Percentiles rank a stretch among this genome's conserved stretches.
These are phyloP conservation scores for Solanum infundibuliforme DNA, from an alignment of 257 asterid genomes.

Conservation along the genomic window DNA sequence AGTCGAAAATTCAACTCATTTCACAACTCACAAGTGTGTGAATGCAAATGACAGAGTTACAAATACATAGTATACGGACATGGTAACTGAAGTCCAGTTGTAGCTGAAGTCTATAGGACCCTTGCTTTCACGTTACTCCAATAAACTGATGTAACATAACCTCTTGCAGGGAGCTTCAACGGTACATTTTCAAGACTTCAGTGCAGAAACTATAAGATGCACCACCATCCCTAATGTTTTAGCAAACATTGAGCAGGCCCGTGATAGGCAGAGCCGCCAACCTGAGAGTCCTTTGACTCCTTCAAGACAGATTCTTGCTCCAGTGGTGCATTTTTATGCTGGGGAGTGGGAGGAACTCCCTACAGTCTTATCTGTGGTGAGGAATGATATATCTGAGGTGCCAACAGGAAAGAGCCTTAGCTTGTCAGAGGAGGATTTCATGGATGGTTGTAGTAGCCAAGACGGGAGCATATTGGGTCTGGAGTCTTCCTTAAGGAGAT, in stretches of 20 bases:
- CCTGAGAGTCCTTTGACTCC: slow-evolving; percentile 29
- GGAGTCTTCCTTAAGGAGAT: slow-evolving; percentile 21
- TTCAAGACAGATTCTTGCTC: slow-evolving; percentile 22
- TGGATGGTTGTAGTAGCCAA: slow-evolving; percentile 27
- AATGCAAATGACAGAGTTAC: background rate
- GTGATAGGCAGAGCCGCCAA: slow-evolving; percentile 26
- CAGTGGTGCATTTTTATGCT: slow-evolving; percentile 25
- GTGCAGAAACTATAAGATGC: slow-evolving; percentile 28
- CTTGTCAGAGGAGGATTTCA: slow-evolving; percentile 31
- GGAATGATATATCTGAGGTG: slow-evolving; percentile 15
- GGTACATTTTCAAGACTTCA: slow-evolving; percentile 26
- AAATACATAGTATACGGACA: background rate
- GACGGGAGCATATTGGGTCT: slow-evolving; percentile 27
- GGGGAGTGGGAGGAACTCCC: slow-evolving; percentile 32
- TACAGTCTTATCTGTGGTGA: slow-evolving; percentile 21
- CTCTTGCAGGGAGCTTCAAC: slow-evolving; percentile 28
- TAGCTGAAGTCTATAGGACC: background rate
- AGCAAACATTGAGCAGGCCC: slow-evolving; percentile 29
- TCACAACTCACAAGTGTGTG: background rate
- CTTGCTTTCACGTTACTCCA: background rate
- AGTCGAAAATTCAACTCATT: background rate
- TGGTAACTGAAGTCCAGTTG: background rate
- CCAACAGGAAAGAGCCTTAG: slow-evolving; percentile 25
- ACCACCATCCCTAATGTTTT: slow-evolving; percentile 29
- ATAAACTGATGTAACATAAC: background rate